phyloP scores from a whole-genome alignment of 1,284 basidiomycete species.

The Xerocomus amazonicus region DNA sequence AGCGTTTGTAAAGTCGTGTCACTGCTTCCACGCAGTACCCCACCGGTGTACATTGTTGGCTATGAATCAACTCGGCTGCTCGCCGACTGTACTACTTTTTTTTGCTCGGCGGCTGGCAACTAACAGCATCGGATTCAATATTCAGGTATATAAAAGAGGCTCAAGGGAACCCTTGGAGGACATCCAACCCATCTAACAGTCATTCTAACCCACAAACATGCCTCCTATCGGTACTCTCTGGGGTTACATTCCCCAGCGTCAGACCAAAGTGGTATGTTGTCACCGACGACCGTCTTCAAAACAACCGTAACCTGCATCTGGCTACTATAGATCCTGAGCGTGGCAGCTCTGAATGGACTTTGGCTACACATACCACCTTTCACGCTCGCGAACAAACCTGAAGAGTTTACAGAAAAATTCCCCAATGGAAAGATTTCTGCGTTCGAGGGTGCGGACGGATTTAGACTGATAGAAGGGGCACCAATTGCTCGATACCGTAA shows the following conservation, averaged over 20 bases:
- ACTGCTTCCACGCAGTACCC: too few species aligned
- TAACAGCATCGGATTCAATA: too few species aligned
- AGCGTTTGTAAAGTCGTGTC: too few species aligned
- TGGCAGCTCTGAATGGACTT: constrained; percentile 19
- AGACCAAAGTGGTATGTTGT: constrained; percentile 26
- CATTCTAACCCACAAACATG: constrained; percentile 8
- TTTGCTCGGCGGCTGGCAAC: too few species aligned
- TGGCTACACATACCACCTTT: constrained; percentile 15
- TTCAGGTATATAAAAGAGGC: too few species aligned
- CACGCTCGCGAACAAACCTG: constrained; percentile 35
- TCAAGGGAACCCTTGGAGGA: too few species aligned
- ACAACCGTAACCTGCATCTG: too few species aligned
- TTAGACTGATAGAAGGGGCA: constrained; percentile 47
- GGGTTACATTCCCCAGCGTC: constrained; percentile 18
- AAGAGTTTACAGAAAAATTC: constrained; percentile 45
- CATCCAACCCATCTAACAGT: too few species aligned
- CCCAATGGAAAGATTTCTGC: constrained; percentile 49
- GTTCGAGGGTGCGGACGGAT: constrained; percentile 51
- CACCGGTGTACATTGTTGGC: too few species aligned
- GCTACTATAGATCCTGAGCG: constrained; percentile 17
- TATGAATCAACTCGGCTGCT: too few species aligned
- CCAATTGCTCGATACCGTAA: constrained; percentile 54
- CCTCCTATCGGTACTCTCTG: constrained; percentile 21
- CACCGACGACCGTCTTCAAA: too few species aligned
- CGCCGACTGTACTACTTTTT: too few species aligned